Percentiles rank a stretch among this genome's conserved stretches.
phyloP scores from a whole-genome alignment of 805 yeast species.

The Millerago galiae region DNA sequence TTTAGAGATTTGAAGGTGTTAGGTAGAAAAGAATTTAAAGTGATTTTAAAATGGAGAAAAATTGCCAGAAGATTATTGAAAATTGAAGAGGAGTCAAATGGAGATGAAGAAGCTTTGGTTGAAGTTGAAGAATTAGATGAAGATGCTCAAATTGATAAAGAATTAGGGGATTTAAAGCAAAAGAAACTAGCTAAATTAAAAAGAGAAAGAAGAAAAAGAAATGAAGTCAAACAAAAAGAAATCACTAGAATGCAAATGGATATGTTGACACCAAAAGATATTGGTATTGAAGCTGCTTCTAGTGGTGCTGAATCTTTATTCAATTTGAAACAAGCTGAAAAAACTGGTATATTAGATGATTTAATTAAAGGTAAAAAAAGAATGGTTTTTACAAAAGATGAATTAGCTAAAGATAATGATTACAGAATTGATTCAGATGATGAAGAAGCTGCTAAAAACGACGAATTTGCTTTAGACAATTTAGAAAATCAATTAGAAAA shows the following conservation, averaged over 20 bases:
- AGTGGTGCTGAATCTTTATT: slow-evolving; percentile 76
- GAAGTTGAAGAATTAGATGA: slow-evolving; percentile 74
- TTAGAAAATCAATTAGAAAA: slow-evolving; percentile 77
- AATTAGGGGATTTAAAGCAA: slow-evolving; percentile 65
- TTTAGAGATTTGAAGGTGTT: slow-evolving; percentile 87
- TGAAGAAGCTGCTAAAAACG: slow-evolving; percentile 30
- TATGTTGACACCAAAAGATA: slow-evolving; percentile 87
- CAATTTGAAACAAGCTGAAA: slow-evolving; percentile 78
- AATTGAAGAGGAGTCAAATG: slow-evolving; percentile 35
- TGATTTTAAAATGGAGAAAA: slow-evolving; percentile 80
- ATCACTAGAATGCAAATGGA: slow-evolving; percentile 90
- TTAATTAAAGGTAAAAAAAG: slow-evolving; percentile 71
- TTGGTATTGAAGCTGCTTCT: slow-evolving; percentile 88
- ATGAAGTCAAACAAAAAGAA: slow-evolving; percentile 83
- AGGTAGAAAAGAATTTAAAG: slow-evolving; percentile 90
- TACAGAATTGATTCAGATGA: slow-evolving; percentile 46
- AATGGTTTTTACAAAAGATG: slow-evolving; percentile 52
- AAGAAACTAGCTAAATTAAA: slow-evolving; percentile 63
- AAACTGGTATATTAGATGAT: slow-evolving; percentile 72
- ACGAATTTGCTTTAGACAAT: slow-evolving; percentile 41
- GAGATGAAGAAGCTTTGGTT: slow-evolving; percentile 25
- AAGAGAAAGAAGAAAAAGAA: slow-evolving; percentile 76
- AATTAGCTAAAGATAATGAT: slow-evolving; percentile 47
- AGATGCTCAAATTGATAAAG: slow-evolving; percentile 85
- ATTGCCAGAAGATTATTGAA: slow-evolving; percentile 76